Base-by-base conservation (phyloP, 2,329 filamentous ascomycete species). In the Stagonosporopsis cucurbitacearum region DNA sequence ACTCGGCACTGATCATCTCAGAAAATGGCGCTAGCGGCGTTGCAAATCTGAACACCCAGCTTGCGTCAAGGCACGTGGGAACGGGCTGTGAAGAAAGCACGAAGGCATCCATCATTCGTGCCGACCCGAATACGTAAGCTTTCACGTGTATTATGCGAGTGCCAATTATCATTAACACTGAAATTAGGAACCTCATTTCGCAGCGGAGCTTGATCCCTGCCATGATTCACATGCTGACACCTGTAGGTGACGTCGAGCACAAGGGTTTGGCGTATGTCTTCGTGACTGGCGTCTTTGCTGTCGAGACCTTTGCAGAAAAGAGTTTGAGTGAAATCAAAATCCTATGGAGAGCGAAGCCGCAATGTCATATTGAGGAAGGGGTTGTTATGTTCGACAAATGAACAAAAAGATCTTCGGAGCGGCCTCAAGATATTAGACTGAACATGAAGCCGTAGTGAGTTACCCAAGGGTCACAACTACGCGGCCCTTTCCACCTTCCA, bases 111-210 rank as follows among this genome's bases (percentile, higher is more conserved):
- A 56, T 60, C 23, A 58, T 66, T 28, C 51, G 57, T 5, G 61
- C 63, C 4, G 61, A 66, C 45, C 63, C 63, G 13, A 66, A 66
- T 35, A 66, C 63, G 63, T 64, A 49, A 58, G 63, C 57, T 4
- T 12, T 9, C 5, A 13, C 9, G 4, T 9, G 2, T 28, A 8
- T 17, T 6, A 2, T 11, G 13, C 6, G 8, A 25, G 26, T 8
- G 12, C 1, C n/a, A n/a, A n/a, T n/a, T n/a, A 4, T 20, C 6
- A 30, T 39, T 58, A 11, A 56, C 25, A 6, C 1, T 15, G 6
- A 1, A 6, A 17, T 9, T 13, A 65, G 60, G 1, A 65, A 63
- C 23, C 51, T 65, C 5, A 48, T 63, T 15, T 51, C 56, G 4
- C 54, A 56, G 37, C 50, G 60, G 19, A 54, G 40, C 17, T 42